Percentiles rank a stretch among this genome's conserved stretches.
Evolutionary conservation across 805 yeast genomes (phyloP).

Genomic region (Ogataea pignaliae): DNA sequence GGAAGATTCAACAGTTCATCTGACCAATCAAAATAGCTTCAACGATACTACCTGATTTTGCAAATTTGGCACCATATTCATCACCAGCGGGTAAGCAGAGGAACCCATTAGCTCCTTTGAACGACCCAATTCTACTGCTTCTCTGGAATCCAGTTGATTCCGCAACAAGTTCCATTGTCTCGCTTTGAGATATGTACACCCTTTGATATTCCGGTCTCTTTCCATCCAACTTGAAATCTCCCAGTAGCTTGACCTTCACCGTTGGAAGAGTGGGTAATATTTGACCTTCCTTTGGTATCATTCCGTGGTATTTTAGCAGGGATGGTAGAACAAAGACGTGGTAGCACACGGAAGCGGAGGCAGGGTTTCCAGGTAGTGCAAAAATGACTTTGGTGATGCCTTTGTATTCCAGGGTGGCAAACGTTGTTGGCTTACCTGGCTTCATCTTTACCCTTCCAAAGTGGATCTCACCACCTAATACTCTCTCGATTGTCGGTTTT

Average conservation of each 20-base stretch:
- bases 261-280: slow-evolving; percentile 26
- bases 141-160: slow-evolving; percentile 47
- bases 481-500: slow-evolving; percentile 43
- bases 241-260: slow-evolving; percentile 32
- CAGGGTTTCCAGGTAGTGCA: slow-evolving; percentile 56
- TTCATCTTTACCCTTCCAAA: slow-evolving; percentile 57
- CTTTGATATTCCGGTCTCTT: slow-evolving; percentile 48
- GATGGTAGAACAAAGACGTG: slow-evolving; percentile 46
- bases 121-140: slow-evolving; percentile 44
- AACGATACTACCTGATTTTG: slow-evolving; percentile 20
- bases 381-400: slow-evolving; percentile 32
- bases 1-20: too few species aligned
- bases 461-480: slow-evolving; percentile 39
- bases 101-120: slow-evolving; percentile 44
- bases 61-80: slow-evolving; percentile 8
- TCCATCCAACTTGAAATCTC: slow-evolving; percentile 37
- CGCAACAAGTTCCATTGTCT: slow-evolving; percentile 30
- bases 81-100: slow-evolving; percentile 37
- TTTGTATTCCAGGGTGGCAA: slow-evolving; percentile 39
- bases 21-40: slow-evolving; percentile 26
- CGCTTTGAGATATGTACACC: slow-evolving; percentile 30
- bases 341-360: slow-evolving; percentile 46
- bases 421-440: slow-evolving; percentile 57
- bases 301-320: slow-evolving; percentile 34
- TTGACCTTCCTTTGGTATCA: slow-evolving; percentile 4